A percentile compares a stretch with the other conserved stretches of the same genome.
These are phyloP conservation scores for Cenchrus purpureus DNA, from an alignment of 176 grass and related monocot genomes.

Conservation along the genomic window DNA sequence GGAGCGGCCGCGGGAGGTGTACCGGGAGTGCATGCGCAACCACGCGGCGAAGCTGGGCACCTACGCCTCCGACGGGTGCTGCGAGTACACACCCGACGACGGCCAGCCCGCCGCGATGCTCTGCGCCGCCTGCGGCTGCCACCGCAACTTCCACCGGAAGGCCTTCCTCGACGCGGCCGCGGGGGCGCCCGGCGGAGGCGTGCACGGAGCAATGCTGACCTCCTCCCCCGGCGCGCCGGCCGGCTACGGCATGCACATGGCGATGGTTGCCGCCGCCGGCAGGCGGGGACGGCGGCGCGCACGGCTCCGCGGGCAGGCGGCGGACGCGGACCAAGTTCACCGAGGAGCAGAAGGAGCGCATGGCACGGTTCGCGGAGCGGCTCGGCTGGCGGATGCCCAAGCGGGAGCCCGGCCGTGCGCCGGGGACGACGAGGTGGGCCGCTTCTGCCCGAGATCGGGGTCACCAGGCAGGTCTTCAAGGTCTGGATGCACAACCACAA, in stretches of 20 bases:
- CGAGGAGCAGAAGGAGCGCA: conserved; percentile 75
- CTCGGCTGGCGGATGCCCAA: conserved; percentile 91
- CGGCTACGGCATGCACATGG: conserved; percentile 57
- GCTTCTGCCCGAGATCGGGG: conserved; percentile 90
- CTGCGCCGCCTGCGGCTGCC: conserved; percentile 84
- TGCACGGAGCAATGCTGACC: conserved; percentile 34
- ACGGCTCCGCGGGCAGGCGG: conserved; percentile 40
- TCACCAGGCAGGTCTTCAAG: conserved; percentile 85
- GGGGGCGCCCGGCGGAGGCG: conserved; percentile 11
- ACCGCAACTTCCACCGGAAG: conserved; percentile 91
- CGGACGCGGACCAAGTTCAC: conserved; percentile 88
- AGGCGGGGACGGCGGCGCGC: conserved; percentile 17
- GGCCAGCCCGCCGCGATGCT: conserved; percentile 44
- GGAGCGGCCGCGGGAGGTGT: conserved; percentile 61
- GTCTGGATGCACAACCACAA: conserved; percentile 99
- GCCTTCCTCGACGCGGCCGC: conserved; percentile 47
- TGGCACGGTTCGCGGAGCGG: conserved; percentile 74
- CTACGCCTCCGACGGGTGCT: conserved; percentile 88
- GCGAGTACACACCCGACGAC: conserved; percentile 86
- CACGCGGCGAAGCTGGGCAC: conserved; percentile 90
- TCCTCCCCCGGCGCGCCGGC: conserved; percentile 35
- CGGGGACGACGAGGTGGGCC: conserved; percentile 71
- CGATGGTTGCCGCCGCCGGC: neutral
- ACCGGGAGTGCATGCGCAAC: conserved; percentile 93
- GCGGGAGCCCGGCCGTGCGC: conserved; percentile 62